These are phyloP conservation scores for Mimosa bimucronata DNA, from an alignment of 306 rosid genomes.

Conservation along the genomic window DNA sequence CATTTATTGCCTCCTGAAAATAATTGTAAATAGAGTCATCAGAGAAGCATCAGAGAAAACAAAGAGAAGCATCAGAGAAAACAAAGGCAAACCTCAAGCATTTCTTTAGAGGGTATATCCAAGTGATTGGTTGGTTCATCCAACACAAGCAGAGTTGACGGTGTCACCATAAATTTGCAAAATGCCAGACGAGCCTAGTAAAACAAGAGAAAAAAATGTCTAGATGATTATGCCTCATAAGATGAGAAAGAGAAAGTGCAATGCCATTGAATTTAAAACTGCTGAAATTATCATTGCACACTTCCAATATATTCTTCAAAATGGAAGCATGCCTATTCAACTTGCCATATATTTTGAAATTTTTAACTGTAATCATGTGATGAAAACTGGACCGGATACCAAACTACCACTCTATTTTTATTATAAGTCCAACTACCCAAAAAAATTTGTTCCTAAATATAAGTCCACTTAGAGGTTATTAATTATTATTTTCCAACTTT, in stretches of 20 bases:
- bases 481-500: too few relatives aligned
- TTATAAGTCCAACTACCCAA: too few relatives aligned
- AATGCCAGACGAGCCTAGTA: conserved; percentile 93
- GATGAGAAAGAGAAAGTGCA: conserved; percentile 20
- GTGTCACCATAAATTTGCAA: conserved; percentile 97
- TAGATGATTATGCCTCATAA: conserved; percentile 27
- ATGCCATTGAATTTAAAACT: conserved; percentile 2
- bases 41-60: too few relatives aligned
- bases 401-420: too few relatives aligned
- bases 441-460: too few relatives aligned
- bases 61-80: conserved; percentile 23
- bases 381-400: neutral
- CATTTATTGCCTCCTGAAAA: conserved; percentile 84
- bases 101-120: conserved; percentile 98
- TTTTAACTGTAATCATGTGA: neutral
- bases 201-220: conserved; percentile 39
- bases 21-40: conserved; percentile 25
- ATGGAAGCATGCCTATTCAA: conserved; percentile 13
- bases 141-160: conserved; percentile 83
- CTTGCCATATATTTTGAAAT: neutral
- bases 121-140: conserved; percentile 99
- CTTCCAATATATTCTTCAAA: neutral
- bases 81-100: conserved; percentile 80
- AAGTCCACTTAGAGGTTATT: too few relatives aligned
- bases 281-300: neutral